Percentiles rank a stretch among this genome's conserved stretches.
These are phyloP conservation scores for Cladosporium colombiae DNA, from an alignment of 2,329 filamentous ascomycete species.

Conservation along the genomic window DNA sequence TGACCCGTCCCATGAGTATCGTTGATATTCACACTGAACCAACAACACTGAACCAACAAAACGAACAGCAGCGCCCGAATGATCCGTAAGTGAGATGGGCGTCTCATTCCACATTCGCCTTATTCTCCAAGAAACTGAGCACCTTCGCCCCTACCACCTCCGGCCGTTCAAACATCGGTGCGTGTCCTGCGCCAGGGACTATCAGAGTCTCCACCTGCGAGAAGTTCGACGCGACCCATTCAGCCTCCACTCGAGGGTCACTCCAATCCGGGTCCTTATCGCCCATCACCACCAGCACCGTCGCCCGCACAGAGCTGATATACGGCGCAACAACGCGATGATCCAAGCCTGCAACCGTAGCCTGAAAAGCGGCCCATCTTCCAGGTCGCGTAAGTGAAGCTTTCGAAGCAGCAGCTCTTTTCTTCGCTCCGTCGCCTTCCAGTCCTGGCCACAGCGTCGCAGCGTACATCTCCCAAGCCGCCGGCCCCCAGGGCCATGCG, in stretches of 20 bases:
- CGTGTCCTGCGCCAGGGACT: conserved; percentile 18
- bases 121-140: conserved; percentile 12
- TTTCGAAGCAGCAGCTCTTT: conserved; percentile 1
- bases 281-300: conserved; percentile 21
- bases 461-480: conserved; percentile 19
- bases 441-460: conserved; percentile 21
- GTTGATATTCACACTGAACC: not conserved
- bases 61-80: not conserved
- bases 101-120: not conserved
- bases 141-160: conserved; percentile 5
- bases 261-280: conserved; percentile 20
- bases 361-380: conserved; percentile 20
- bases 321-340: conserved; percentile 20
- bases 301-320: conserved; percentile 10
- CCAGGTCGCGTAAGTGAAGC: conserved; percentile 12
- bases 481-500: conserved; percentile 21
- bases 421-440: not conserved
- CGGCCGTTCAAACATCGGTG: conserved; percentile 15
- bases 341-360: conserved; percentile 16
- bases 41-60: not conserved
- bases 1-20: not conserved
- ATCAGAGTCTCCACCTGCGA: not conserved
- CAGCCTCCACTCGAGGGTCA: conserved; percentile 11
- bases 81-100: not conserved
- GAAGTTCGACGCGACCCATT: conserved; percentile 19